These are phyloP conservation scores for Trichophyton simii DNA, from an alignment of 2,329 filamentous ascomycete genomes.

Conservation along the genomic window DNA sequence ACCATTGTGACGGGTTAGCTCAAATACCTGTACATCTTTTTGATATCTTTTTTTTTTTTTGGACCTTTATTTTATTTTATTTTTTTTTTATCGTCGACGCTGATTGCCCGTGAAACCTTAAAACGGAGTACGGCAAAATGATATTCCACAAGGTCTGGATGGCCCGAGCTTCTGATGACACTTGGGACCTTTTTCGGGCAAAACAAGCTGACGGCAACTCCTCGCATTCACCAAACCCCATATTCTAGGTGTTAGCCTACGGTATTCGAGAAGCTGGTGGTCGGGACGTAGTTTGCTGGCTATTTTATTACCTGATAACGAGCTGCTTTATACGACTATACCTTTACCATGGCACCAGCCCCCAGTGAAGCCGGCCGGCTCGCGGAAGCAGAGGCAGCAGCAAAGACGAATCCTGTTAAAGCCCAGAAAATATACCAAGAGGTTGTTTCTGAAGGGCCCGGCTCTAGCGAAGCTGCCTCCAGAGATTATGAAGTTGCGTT, in stretches of 20 bases:
- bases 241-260: neutral
- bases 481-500: constrained; percentile 86
- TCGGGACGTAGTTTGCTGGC: neutral
- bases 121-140: neutral
- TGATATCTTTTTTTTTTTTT: neutral
- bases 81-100: neutral
- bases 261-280: neutral
- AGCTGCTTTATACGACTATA: neutral
- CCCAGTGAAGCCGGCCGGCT: constrained; percentile 52
- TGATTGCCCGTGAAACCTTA: neutral
- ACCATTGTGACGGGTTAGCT: neutral
- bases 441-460: constrained; percentile 72
- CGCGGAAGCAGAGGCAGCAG: constrained; percentile 76
- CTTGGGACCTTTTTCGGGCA: neutral
- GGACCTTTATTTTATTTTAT: neutral
- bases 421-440: constrained; percentile 82
- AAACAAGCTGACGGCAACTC: neutral
- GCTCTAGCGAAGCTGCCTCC: constrained; percentile 71
- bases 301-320: neutral
- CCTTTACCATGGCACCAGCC: constrained; percentile 35
- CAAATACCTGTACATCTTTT: neutral
- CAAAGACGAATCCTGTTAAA: constrained; percentile 67
- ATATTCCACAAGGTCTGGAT: neutral
- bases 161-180: neutral
- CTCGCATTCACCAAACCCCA: neutral